A percentile compares a stretch with the other conserved stretches of the same genome.
Evolutionary conservation across 148 eudicot species (phyloP).

Genomic region (Vaccinium vitisidaea): DNA sequence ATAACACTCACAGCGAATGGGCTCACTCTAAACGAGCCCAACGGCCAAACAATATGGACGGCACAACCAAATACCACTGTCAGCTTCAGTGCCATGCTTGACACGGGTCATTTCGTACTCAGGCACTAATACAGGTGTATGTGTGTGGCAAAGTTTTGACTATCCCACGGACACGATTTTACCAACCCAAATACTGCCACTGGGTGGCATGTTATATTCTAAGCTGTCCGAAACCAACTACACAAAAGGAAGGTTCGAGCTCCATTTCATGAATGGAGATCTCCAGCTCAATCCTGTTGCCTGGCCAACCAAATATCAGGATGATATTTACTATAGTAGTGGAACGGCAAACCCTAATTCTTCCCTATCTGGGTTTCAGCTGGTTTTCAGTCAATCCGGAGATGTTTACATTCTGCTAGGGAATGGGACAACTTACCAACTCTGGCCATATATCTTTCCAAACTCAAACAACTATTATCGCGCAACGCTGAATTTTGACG

Average conservation of each 20-base stretch:
- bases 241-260: background rate
- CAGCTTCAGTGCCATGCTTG: background rate
- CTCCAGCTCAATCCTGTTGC: background rate
- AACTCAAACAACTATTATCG: background rate
- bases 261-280: background rate
- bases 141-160: too few relatives aligned
- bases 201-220: background rate
- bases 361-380: slow-evolving; percentile 3
- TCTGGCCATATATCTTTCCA: background rate
- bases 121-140: background rate
- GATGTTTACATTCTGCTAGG: background rate
- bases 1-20: background rate
- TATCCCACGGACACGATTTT: too few relatives aligned
- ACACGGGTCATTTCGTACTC: background rate
- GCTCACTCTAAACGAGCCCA: background rate
- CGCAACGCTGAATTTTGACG: slow-evolving; percentile 3
- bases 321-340: background rate
- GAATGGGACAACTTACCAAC: background rate
- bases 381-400: slow-evolving; percentile 7
- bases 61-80: background rate
- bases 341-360: background rate
- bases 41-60: background rate
- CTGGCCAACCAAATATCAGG: background rate
- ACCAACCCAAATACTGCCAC: too few relatives aligned
- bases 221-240: background rate